phyloP scores from a whole-genome alignment of 2,329 filamentous ascomycete genomes.

The Amauroascus niger region DNA sequence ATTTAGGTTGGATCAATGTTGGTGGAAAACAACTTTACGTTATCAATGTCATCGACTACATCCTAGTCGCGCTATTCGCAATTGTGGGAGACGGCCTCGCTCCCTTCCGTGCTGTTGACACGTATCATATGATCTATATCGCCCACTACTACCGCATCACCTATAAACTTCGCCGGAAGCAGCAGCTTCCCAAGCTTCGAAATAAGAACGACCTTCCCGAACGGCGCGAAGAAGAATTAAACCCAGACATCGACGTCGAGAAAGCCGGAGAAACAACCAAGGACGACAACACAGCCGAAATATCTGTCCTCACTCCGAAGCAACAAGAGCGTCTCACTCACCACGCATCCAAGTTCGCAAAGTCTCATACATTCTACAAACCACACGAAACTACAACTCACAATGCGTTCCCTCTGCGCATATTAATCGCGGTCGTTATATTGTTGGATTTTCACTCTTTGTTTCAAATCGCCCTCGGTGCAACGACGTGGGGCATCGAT shows the following conservation, averaged over 20 bases:
- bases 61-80: constrained; percentile 61
- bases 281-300: constrained; percentile 45
- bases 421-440: constrained; percentile 68
- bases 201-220: constrained; percentile 56
- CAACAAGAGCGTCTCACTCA: constrained; percentile 64
- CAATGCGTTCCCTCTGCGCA: constrained; percentile 62
- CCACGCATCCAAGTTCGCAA: constrained; percentile 70
- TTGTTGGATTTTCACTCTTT: constrained; percentile 70
- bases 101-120: constrained; percentile 69
- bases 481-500: constrained; percentile 68
- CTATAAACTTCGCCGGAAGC: constrained; percentile 55
- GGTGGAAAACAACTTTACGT: constrained; percentile 60
- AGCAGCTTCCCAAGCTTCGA: constrained; percentile 51
- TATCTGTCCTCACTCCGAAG: constrained; percentile 52
- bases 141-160: constrained; percentile 60
- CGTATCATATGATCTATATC: constrained; percentile 79
- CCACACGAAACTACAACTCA: constrained; percentile 78
- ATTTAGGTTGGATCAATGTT: constrained; percentile 65
- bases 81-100: constrained; percentile 61
- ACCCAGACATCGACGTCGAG: constrained; percentile 39
- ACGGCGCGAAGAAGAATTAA: constrained; percentile 3
- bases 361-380: constrained; percentile 81
- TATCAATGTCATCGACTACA: constrained; percentile 61
- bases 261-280: constrained; percentile 32
- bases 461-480: constrained; percentile 69